Percentiles rank a stretch among this genome's conserved stretches.
Conservation (phyloP, 2,329 filamentous ascomycete species). For the Claviceps spartinae region DNA sequence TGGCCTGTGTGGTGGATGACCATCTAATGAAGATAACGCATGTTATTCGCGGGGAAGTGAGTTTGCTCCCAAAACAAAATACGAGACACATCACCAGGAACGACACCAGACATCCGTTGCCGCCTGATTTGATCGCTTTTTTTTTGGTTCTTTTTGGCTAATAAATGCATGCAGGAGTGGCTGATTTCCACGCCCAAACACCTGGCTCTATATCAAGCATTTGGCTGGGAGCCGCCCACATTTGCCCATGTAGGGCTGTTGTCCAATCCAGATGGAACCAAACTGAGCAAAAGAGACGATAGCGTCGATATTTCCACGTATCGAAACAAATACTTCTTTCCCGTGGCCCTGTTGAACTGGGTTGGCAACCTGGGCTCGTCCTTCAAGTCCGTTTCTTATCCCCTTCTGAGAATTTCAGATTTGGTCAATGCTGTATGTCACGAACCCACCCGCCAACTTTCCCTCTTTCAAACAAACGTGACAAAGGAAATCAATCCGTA, state of each 20-base stretch:
- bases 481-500: neutral
- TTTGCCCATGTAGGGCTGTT: conserved; percentile 74
- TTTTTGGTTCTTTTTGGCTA: neutral
- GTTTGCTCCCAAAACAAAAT: conserved; percentile 9
- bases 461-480: neutral
- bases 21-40: conserved; percentile 92
- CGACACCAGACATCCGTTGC: neutral
- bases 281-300: conserved; percentile 72
- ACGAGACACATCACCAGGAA: neutral
- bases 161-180: conserved; percentile 54
- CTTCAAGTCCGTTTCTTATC: conserved; percentile 14
- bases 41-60: conserved; percentile 73
- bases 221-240: conserved; percentile 58
- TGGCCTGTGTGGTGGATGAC: conserved; percentile 94
- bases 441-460: too few species aligned
- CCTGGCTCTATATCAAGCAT: conserved; percentile 57
- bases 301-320: conserved; percentile 38
- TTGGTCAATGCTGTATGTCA: conserved; percentile 52
- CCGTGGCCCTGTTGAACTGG: conserved; percentile 57
- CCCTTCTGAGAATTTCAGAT: conserved; percentile 42
- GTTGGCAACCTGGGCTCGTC: conserved; percentile 51
- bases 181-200: conserved; percentile 79
- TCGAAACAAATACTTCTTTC: conserved; percentile 30
- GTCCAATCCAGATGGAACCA: conserved; percentile 53
- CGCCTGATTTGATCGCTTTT: neutral